Percentiles rank a stretch among this genome's conserved stretches.
These are phyloP conservation scores for Pyrus bretschneideri DNA, from an alignment of 306 rosid genomes.

Conservation along the genomic window DNA sequence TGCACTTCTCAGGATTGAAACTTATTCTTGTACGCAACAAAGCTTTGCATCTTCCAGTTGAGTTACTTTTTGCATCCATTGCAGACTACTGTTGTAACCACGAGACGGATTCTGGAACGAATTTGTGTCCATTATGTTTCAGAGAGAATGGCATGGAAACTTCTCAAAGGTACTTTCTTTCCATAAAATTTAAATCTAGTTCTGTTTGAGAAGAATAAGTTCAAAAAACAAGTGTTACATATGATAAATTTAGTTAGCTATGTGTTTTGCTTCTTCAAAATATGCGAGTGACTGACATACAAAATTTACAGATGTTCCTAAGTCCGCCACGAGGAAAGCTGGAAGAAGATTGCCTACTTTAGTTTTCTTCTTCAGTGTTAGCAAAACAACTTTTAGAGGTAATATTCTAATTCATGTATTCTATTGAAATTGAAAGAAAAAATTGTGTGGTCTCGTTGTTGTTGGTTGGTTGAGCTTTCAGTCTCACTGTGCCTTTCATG, in stretches of 20 bases:
- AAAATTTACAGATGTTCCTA: slow-evolving; percentile 45
- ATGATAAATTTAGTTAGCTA: background rate
- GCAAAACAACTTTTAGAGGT: slow-evolving; percentile 82
- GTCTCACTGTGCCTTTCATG: slow-evolving; percentile 10
- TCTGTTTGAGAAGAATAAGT: background rate
- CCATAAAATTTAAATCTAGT: background rate
- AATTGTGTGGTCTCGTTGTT: background rate
- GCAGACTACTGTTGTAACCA: slow-evolving; percentile 68
- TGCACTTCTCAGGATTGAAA: background rate
- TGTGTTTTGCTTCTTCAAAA: background rate
- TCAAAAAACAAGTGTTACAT: background rate
- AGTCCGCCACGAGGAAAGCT: slow-evolving; percentile 73
- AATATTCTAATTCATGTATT: background rate
- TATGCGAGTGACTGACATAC: background rate
- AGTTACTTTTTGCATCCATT: slow-evolving; percentile 20
- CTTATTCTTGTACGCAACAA: background rate
- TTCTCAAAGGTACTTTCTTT: slow-evolving; percentile 58
- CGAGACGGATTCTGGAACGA: slow-evolving; percentile 75
- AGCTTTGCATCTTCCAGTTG: background rate
- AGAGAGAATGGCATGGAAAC: slow-evolving; percentile 72
- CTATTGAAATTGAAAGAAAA: background rate
- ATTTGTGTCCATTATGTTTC: slow-evolving; percentile 53
- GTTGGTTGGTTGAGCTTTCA: slow-evolving; percentile 8
- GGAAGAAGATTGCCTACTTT: slow-evolving; percentile 50
- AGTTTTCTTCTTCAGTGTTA: slow-evolving; percentile 49